Percentiles rank a stretch among this genome's conserved stretches.
These are phyloP conservation scores for Blepharisma japonicum DNA, from an alignment of 73 alveolate genomes.

Conservation along the genomic window DNA sequence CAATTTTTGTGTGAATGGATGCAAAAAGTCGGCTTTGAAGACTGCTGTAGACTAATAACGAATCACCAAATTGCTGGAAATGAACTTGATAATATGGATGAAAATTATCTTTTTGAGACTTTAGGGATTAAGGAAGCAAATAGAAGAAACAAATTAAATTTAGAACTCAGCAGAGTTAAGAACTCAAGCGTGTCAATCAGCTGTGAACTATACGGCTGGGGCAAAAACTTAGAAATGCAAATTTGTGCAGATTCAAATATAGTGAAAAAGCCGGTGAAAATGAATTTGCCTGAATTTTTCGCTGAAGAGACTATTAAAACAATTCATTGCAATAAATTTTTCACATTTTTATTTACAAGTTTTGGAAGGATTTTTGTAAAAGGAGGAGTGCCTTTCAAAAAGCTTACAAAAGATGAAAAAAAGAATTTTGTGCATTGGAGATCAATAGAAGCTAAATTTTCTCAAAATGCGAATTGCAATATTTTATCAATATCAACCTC, in stretches of 20 bases:
- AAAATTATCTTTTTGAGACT: slow-evolving; percentile 12
- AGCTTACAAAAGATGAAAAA: background rate
- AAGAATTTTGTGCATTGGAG: too few relatives aligned
- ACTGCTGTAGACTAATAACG: slow-evolving; percentile 5
- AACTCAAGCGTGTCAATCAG: too few relatives aligned
- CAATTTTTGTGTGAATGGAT: background rate
- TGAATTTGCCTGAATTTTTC: background rate
- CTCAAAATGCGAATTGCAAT: too few relatives aligned
- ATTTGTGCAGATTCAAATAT: background rate
- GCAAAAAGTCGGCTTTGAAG: slow-evolving; percentile 22
- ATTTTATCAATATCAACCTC: too few relatives aligned
- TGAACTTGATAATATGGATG: slow-evolving; percentile 4
- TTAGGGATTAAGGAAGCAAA: slow-evolving; percentile 22
- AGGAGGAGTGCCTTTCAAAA: background rate
- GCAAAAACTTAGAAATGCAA: background rate
- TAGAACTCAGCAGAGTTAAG: background rate
- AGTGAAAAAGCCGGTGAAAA: slow-evolving; percentile 13
- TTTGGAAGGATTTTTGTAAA: background rate
- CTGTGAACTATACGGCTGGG: slow-evolving; percentile 22
- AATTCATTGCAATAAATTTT: background rate
- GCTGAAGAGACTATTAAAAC: background rate
- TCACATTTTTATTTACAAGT: background rate
- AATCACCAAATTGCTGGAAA: slow-evolving; percentile 24
- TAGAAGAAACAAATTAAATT: background rate
- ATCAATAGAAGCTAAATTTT: too few relatives aligned